Conservation (phyloP, 2,329 filamentous ascomycete species). For the Fusarium siculi region DNA sequence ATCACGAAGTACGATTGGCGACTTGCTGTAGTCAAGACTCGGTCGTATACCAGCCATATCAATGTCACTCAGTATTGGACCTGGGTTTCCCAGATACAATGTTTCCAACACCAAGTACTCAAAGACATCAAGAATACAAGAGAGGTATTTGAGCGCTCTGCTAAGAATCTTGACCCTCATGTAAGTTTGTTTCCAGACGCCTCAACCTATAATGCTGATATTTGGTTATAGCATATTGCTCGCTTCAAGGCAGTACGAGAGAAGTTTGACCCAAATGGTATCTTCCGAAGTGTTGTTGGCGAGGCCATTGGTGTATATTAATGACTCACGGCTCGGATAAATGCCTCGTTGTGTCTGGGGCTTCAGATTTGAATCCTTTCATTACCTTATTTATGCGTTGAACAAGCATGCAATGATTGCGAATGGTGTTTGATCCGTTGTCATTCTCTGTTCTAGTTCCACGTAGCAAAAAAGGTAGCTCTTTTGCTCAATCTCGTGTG, state of each 20-base stretch:
- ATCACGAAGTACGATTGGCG: conserved; percentile 62
- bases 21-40: conserved; percentile 63
- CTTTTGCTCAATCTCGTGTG: fast-evolving
- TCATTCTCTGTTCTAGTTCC: not conserved
- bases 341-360: fast-evolving
- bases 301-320: conserved; percentile 4
- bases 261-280: not conserved
- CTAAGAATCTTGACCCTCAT: too few relatives aligned
- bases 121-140: conserved; percentile 55
- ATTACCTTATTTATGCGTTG: fast-evolving
- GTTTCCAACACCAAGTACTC: conserved; percentile 66
- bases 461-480: not conserved
- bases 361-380: fast-evolving
- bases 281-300: conserved; percentile 4
- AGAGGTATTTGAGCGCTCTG: too few relatives aligned
- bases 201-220: too few relatives aligned
- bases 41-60: conserved; percentile 57
- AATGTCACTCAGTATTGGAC: conserved; percentile 67
- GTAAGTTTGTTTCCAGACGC: too few relatives aligned
- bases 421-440: too few relatives aligned
- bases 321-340: not conserved
- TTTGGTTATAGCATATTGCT: not conserved
- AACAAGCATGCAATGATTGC: not conserved
- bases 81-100: conserved; percentile 54
- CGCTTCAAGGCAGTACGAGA: not conserved